phyloP scores from a whole-genome alignment of 2,329 filamentous ascomycete genomes.

The Bipolaris gigantea region DNA sequence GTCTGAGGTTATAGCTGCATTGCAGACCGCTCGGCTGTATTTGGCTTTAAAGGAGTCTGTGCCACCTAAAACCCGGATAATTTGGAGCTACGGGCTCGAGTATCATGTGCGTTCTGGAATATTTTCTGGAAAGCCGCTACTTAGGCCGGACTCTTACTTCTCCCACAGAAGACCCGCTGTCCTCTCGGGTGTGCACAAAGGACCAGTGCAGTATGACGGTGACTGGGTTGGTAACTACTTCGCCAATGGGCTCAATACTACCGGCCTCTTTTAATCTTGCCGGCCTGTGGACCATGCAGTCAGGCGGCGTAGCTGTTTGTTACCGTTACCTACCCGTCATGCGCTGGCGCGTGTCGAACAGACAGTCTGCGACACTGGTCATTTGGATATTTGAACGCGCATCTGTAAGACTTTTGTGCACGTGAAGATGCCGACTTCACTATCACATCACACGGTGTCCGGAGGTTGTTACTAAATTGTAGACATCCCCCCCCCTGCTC shows the following conservation, averaged over 20 bases:
- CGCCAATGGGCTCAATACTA: background rate
- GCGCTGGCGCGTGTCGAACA: background rate
- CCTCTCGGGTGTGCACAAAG: background rate
- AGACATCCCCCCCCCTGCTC: too few species aligned
- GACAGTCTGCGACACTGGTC: background rate
- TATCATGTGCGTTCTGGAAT: too few species aligned
- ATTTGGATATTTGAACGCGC: background rate
- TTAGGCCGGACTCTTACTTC: too few species aligned
- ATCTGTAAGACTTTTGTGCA: background rate
- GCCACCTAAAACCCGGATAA: too few species aligned
- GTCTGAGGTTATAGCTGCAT: background rate
- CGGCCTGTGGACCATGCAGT: background rate
- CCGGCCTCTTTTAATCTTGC: background rate
- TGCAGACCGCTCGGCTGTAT: too few species aligned
- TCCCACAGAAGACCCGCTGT: background rate
- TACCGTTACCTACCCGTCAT: background rate
- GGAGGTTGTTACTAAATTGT: too few species aligned
- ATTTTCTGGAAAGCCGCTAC: too few species aligned
- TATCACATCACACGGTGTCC: background rate
- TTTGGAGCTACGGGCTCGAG: too few species aligned
- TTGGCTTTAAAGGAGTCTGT: background rate
- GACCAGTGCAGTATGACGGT: background rate
- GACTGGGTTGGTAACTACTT: background rate
- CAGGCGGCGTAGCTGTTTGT: background rate
- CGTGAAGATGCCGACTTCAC: background rate